A percentile compares a stretch with the other conserved stretches of the same genome.
Evolutionary conservation across 73 alveolate genomes (phyloP).

Genomic region (Paramecium biaurelia): DNA sequence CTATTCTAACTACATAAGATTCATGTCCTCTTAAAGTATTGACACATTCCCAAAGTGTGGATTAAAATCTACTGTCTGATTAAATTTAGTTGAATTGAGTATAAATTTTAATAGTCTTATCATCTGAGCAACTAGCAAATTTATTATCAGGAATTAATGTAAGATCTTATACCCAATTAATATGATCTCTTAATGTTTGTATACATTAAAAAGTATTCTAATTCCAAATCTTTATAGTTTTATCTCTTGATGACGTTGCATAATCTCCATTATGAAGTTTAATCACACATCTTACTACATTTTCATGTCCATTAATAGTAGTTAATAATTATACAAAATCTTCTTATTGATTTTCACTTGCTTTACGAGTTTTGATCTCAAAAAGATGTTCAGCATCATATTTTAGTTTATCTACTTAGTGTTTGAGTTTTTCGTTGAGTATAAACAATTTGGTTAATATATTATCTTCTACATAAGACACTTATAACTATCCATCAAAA

Average conservation of each 20-base stretch:
- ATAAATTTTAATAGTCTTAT: conserved; percentile 16
- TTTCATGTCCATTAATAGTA: conserved; percentile 2
- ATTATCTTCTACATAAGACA: neutral
- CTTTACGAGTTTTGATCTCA: neutral
- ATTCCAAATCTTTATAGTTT: conserved; percentile 36
- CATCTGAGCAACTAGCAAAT: conserved; percentile 53
- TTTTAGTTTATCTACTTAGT: neutral
- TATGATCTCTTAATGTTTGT: neutral
- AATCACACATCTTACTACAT: conserved; percentile 21
- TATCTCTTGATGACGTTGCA: conserved; percentile 43
- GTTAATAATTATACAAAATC: neutral
- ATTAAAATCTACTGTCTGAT: neutral
- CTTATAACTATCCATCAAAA: neutral
- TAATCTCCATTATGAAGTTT: neutral
- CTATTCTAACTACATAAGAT: conserved; percentile 19
- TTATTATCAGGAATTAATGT: neutral
- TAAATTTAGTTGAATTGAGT: neutral
- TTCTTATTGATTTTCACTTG: neutral
- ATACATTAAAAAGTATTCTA: neutral
- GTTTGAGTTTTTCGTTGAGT: neutral
- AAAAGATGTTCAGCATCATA: neutral
- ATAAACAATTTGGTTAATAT: neutral
- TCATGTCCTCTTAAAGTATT: conserved; percentile 17
- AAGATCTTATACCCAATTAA: conserved; percentile 39
- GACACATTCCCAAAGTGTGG: neutral